Conservation (phyloP, 257 asterid genomes). For the Solanum clarkiae region DNA sequence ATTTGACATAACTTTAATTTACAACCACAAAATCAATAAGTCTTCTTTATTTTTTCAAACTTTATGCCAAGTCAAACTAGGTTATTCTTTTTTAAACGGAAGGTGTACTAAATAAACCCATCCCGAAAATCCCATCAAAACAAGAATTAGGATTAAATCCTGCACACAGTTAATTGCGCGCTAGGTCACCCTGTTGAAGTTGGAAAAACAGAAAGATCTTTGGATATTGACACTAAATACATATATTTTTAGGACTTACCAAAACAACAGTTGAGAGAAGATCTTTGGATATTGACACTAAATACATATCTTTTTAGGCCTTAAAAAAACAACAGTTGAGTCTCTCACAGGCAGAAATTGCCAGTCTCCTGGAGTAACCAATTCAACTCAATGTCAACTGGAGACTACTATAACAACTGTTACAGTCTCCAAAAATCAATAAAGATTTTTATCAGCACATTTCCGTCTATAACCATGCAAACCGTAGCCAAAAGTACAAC, state of each 20-base stretch:
- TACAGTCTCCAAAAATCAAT: background rate
- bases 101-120: background rate
- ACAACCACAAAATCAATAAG: no score
- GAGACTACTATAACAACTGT: background rate
- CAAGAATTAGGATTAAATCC: background rate
- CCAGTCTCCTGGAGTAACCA: background rate
- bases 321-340: background rate
- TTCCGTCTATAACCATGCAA: background rate
- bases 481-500: background rate
- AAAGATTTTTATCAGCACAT: background rate
- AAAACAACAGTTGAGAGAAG: background rate
- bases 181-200: background rate
- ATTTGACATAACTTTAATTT: no score
- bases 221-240: background rate
- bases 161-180: background rate
- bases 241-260: background rate
- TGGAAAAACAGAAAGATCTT: background rate
- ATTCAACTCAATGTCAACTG: background rate
- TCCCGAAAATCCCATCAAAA: background rate
- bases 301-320: background rate
- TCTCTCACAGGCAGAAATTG: background rate
- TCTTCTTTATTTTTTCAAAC: no score
- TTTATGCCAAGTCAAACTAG: no score
- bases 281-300: background rate
- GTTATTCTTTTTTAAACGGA: no score